Percentiles rank a stretch among this genome's conserved stretches.
Evolutionary conservation across 768 basidiomycete species (phyloP).

Genomic region (Gautieria morchelliformis): DNA sequence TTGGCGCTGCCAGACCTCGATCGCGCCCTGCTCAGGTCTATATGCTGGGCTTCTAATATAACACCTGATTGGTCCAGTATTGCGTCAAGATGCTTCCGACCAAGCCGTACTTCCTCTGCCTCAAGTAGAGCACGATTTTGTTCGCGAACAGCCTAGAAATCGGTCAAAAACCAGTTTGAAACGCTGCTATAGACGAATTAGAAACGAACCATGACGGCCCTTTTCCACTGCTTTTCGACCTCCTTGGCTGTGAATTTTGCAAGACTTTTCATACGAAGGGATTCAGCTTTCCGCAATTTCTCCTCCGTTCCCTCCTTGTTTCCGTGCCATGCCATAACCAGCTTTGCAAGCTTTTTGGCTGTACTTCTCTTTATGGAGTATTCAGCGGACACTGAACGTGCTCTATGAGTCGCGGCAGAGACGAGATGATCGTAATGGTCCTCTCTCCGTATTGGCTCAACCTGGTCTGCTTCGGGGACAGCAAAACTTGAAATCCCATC

Average conservation of each 20-base stretch:
- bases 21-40: conserved; percentile 46
- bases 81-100: conserved; percentile 81
- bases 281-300: conserved; percentile 59
- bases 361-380: conserved; percentile 40
- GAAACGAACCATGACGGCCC: conserved; percentile 67
- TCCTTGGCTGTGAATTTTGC: conserved; percentile 65
- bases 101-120: conserved; percentile 68
- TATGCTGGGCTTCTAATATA: conserved; percentile 75
- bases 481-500: conserved; percentile 3
- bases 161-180: not conserved
- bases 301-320: conserved; percentile 65
- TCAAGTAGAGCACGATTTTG: conserved; percentile 52
- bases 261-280: conserved; percentile 52
- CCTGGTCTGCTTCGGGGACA: conserved; percentile 1
- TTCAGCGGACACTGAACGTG: conserved; percentile 15
- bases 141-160: conserved; percentile 59
- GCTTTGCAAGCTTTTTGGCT: conserved; percentile 50
- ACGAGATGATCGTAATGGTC: conserved; percentile 20
- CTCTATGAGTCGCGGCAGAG: not conserved
- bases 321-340: conserved; percentile 39
- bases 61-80: conserved; percentile 85
- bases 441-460: conserved; percentile 14
- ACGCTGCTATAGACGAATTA: not conserved
- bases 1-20: conserved; percentile 35
- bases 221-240: conserved; percentile 77